Evolutionary conservation across 2,329 filamentous ascomycete genomes (phyloP), one percentile per base, ranked within the genome.

Genomic region (Paraphoma sp.): DNA sequence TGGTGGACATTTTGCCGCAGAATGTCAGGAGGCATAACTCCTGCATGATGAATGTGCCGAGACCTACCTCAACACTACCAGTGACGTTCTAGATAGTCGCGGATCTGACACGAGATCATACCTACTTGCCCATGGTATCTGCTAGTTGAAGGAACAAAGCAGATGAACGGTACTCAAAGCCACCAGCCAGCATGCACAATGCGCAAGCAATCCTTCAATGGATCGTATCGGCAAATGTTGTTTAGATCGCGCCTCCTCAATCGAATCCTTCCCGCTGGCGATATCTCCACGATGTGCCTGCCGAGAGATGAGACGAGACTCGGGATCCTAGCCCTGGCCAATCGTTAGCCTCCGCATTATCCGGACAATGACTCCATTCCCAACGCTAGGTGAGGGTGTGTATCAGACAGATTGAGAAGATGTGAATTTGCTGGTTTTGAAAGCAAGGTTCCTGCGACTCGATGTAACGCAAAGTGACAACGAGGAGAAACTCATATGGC

Each of bases 401-500:
- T 48, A 57, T 68, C 64, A 69, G 62, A 52, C 48, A 55, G 31
- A 45, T 61, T 65, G 67, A 70, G 67, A 70, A 70, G 67, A 70
- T 70, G 41, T 59, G 54, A 33, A 50, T 42, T 42, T 61, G 64
- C 63, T 69, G 65, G 67, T 58, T 53, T 41, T 53, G 51, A 59
- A 70, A 67, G 60, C 67, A 68, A 45, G 46, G 52, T 63, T 64
- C 61, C 64, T 68, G 51, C 62, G 29, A 63, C 60, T 54, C 58
- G 44, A 17, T 43, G 31, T 43, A 29, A 43, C 44, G 55, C n/a
- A 17, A 36, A 47, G 44, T 10, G 46, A 16, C 28, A 10, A 41
- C 23, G 49, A 45, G 51, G 59, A 65, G 57, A 62, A 66, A 61
- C 60, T 73, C 64, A 64, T 72, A 68, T 73, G 71, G 71, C 71